Percentiles rank a stretch among this genome's conserved stretches.
phyloP scores from a whole-genome alignment of 2,329 filamentous ascomycete species.

The Knufia fluminis region DNA sequence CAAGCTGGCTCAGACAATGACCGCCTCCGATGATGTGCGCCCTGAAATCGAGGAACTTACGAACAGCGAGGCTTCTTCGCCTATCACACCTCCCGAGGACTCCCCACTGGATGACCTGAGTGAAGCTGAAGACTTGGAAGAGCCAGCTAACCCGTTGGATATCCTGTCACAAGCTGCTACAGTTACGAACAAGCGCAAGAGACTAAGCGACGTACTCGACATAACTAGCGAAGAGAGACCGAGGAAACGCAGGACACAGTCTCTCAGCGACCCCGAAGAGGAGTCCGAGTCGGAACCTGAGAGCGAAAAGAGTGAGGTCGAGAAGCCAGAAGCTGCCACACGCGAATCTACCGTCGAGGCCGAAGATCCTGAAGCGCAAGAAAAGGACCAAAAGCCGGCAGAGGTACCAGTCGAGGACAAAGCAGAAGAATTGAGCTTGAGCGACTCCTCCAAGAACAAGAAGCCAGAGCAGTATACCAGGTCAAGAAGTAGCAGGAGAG shows the following conservation, averaged over 20 bases:
- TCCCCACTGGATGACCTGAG: constrained; percentile 19
- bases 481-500: constrained; percentile 34
- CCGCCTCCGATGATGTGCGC: constrained; percentile 16
- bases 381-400: constrained; percentile 41
- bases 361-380: constrained; percentile 25
- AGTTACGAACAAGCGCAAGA: constrained; percentile 29
- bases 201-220: constrained; percentile 16
- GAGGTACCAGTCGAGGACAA: constrained; percentile 32
- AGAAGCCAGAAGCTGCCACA: constrained; percentile 23
- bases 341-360: constrained; percentile 27
- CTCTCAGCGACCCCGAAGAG: constrained; percentile 27
- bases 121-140: constrained; percentile 19
- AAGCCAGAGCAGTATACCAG: constrained; percentile 37
- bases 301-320: constrained; percentile 13
- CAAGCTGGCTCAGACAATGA: constrained; percentile 54
- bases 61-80: constrained; percentile 24
- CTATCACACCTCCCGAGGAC: constrained; percentile 19
- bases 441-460: constrained; percentile 42
- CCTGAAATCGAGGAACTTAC: constrained; percentile 30
- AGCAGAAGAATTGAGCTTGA: constrained; percentile 54
- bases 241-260: constrained; percentile 29
- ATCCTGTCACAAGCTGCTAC: constrained; percentile 2
- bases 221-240: constrained; percentile 25
- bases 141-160: constrained; percentile 5
- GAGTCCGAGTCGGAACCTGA: constrained; percentile 24